Percentiles rank a stretch among this genome's conserved stretches.
Evolutionary conservation across 1,284 basidiomycete species (phyloP).

Genomic region (Hemileia vastatrix): DNA sequence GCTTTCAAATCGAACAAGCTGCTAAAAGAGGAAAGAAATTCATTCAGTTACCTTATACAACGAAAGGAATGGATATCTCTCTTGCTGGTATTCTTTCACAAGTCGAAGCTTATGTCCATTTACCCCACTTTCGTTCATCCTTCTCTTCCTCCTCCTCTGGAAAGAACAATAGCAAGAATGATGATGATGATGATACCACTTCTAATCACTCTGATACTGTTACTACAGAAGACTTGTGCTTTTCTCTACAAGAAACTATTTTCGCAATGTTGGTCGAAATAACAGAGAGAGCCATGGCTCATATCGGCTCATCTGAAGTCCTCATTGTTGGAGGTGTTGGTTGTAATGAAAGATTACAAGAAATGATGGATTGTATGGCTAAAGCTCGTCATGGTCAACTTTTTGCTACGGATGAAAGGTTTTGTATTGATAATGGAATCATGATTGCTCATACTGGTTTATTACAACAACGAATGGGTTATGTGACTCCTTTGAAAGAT

Average conservation of each 20-base stretch:
- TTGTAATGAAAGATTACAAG: constrained; percentile 89
- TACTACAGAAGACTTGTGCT: constrained; percentile 88
- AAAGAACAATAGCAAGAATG: constrained; percentile 31
- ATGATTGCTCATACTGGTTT: constrained; percentile 99
- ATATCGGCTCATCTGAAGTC: constrained; percentile 90
- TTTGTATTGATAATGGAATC: constrained; percentile 98
- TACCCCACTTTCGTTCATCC: constrained; percentile 34
- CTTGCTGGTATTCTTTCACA: constrained; percentile 85
- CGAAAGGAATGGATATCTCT: constrained; percentile 98
- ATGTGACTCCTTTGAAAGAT: constrained; percentile 62
- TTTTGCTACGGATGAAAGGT: constrained; percentile 96
- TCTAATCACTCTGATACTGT: constrained; percentile 54
- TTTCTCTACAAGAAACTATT: constrained; percentile 91
- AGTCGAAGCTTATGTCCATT: constrained; percentile 69
- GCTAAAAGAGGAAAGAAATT: constrained; percentile 65
- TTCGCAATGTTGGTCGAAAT: constrained; percentile 99
- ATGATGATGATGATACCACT: constrained; percentile 47
- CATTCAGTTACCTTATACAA: constrained; percentile 80
- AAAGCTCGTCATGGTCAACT: constrained; percentile 75
- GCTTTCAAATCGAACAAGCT: constrained; percentile 96
- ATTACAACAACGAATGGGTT: constrained; percentile 85
- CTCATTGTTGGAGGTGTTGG: constrained; percentile 97
- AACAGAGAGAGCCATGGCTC: constrained; percentile 97
- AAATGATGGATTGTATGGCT: constrained; percentile 99
- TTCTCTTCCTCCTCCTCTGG: constrained; percentile 1